Evolutionary conservation across 768 basidiomycete species (phyloP).

Genomic region (Mycena crocata): DNA sequence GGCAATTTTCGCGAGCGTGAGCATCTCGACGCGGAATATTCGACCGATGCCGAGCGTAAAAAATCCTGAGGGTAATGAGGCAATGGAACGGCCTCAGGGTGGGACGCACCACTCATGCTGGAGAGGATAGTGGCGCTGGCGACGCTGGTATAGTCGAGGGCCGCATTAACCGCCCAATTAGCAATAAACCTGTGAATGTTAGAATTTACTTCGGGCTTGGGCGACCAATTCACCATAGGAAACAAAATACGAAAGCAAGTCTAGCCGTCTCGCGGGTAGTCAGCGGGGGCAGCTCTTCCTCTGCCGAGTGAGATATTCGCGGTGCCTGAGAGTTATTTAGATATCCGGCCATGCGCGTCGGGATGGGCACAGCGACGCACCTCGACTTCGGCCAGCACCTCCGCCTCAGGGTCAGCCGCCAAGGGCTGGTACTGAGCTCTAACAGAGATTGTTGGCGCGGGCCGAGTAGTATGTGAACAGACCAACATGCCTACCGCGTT

Average conservation of each 20-base stretch:
- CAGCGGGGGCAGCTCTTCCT: slow-evolving; percentile 51
- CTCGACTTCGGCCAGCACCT: background rate
- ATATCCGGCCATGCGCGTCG: background rate
- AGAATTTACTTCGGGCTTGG: background rate
- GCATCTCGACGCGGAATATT: slow-evolving; percentile 81
- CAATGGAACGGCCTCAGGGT: background rate
- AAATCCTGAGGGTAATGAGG: slow-evolving; percentile 68
- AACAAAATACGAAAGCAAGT: slow-evolving; percentile 84
- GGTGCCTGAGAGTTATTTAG: slow-evolving; percentile 1
- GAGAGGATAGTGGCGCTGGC: slow-evolving; percentile 92
- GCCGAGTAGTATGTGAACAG: slow-evolving; percentile 2
- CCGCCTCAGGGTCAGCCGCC: slow-evolving; percentile 32
- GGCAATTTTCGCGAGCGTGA: slow-evolving; percentile 77
- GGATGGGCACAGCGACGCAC: slow-evolving; percentile 7
- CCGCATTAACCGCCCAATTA: slow-evolving; percentile 90
- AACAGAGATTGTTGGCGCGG: slow-evolving; percentile 4
- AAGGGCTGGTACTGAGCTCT: slow-evolving; percentile 44
- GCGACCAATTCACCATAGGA: slow-evolving; percentile 68
- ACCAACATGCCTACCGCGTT: slow-evolving; percentile 21
- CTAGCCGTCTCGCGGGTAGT: slow-evolving; percentile 78
- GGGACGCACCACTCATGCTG: slow-evolving; percentile 83
- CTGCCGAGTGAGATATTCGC: background rate
- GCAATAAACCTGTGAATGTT: slow-evolving; percentile 72
- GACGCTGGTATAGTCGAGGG: slow-evolving; percentile 91
- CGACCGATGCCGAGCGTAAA: slow-evolving; percentile 91